phyloP scores from a whole-genome alignment of 2,329 filamentous ascomycete genomes.

The Hypoxylon sp. region DNA sequence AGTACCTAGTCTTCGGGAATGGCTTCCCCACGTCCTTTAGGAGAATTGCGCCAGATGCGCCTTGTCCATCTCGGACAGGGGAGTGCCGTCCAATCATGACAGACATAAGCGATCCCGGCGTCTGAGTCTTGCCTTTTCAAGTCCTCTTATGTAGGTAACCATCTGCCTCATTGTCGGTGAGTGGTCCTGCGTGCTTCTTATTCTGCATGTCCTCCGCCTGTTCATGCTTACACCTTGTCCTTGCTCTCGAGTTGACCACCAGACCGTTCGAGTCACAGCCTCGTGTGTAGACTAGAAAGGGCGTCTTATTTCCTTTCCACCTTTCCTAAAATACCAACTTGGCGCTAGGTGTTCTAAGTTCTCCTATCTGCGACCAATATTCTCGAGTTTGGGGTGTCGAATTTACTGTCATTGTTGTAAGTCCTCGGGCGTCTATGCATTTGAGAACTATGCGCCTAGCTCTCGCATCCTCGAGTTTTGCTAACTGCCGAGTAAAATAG shows the following conservation, averaged over 20 bases:
- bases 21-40: conserved; percentile 32
- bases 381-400: not conserved
- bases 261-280: conserved; percentile 17
- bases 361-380: conserved; percentile 7
- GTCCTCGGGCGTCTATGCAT: conserved; percentile 5
- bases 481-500: conserved; percentile 19
- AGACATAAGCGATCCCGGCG: conserved; percentile 31
- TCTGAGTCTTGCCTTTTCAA: conserved; percentile 31
- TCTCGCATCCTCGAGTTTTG: not conserved
- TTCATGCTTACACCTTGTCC: conserved; percentile 31
- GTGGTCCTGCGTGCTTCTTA: conserved; percentile 26
- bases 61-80: conserved; percentile 31
- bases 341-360: conserved; percentile 36
- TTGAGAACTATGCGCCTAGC: not conserved
- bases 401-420: conserved; percentile 26
- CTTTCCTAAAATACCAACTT: conserved; percentile 25
- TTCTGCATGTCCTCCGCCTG: conserved; percentile 23
- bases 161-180: conserved; percentile 44
- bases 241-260: conserved; percentile 9
- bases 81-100: conserved; percentile 34
- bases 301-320: conserved; percentile 20
- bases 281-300: conserved; percentile 23
- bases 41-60: conserved; percentile 37
- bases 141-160: conserved; percentile 35
- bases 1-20: conserved; percentile 29